These are phyloP conservation scores for Telopea speciosissima DNA, from an alignment of 177 flowering plant species.

Conservation along the genomic window DNA sequence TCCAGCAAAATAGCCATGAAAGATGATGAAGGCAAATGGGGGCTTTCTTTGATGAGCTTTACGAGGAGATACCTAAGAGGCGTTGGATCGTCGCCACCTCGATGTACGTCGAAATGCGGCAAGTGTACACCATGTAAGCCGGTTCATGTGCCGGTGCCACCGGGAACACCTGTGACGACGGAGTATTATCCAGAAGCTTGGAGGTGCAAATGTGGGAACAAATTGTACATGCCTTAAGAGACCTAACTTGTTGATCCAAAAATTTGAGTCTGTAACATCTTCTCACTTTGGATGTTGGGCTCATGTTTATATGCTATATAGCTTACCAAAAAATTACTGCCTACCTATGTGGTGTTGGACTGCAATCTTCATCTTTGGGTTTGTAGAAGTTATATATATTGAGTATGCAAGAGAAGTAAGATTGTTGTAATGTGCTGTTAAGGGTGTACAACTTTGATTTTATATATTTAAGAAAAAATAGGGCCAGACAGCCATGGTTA, in stretches of 20 bases:
- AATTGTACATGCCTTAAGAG: slow-evolving; percentile 55
- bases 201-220: slow-evolving; percentile 88
- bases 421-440: not conserved
- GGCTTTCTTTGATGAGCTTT: not conserved
- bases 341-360: not conserved
- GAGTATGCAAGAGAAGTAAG: not conserved
- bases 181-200: slow-evolving; percentile 89
- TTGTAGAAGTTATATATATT: not conserved
- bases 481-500: too few relatives aligned
- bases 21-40: not conserved
- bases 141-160: slow-evolving; percentile 74
- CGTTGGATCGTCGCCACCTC: slow-evolving; percentile 70
- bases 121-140: slow-evolving; percentile 67
- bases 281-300: not conserved
- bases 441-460: not conserved
- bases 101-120: slow-evolving; percentile 61
- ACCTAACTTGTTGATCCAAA: not conserved
- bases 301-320: too few relatives aligned
- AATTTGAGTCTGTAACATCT: not conserved
- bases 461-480: too few relatives aligned
- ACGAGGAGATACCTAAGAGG: slow-evolving; percentile 42
- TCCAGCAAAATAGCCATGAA: not conserved
- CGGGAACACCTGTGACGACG: slow-evolving; percentile 55
- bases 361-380: not conserved
- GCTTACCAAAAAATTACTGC: too few relatives aligned